Evolutionary conservation across 1,284 basidiomycete species (phyloP).

Genomic region (Fistulina hepatica): DNA sequence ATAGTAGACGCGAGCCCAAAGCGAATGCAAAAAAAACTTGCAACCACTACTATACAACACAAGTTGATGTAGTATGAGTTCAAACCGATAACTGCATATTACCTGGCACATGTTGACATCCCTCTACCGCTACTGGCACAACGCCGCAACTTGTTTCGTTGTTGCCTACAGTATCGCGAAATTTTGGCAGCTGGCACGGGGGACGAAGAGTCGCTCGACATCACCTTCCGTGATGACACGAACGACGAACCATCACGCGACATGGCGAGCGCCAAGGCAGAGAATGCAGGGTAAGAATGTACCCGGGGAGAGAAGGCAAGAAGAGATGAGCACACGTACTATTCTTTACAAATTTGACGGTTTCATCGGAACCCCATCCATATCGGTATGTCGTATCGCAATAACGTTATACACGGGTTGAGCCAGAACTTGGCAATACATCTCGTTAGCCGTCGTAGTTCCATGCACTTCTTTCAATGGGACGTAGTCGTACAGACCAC

Average conservation of each 20-base stretch:
- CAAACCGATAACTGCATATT: too few relatives aligned
- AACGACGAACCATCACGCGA: constrained; percentile 93
- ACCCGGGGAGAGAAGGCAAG: constrained; percentile 1
- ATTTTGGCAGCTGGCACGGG: constrained; percentile 81
- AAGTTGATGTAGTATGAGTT: too few relatives aligned
- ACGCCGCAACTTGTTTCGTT: too few relatives aligned
- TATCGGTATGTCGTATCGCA: constrained; percentile 97
- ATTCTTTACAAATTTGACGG: constrained; percentile 92
- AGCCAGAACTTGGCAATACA: constrained; percentile 73
- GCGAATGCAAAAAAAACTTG: too few relatives aligned
- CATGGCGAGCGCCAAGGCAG: constrained; percentile 95
- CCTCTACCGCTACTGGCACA: too few relatives aligned
- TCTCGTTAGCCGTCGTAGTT: constrained; percentile 7
- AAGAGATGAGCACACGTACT: too few relatives aligned
- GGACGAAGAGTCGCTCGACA: constrained; percentile 89
- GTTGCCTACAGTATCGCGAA: too few relatives aligned
- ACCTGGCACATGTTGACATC: too few relatives aligned
- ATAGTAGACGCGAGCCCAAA: too few relatives aligned
- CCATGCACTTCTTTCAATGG: too few relatives aligned
- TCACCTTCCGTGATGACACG: constrained; percentile 96
- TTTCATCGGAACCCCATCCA: constrained; percentile 88
- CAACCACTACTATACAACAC: too few relatives aligned
- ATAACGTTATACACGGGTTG: constrained; percentile 97
- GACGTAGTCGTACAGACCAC: constrained; percentile 49
- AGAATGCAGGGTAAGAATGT: constrained; percentile 25